Percentiles rank a stretch among this genome's conserved stretches.
Conservation (phyloP, 2,329 filamentous ascomycete genomes). For the Botryotinia calthae region DNA sequence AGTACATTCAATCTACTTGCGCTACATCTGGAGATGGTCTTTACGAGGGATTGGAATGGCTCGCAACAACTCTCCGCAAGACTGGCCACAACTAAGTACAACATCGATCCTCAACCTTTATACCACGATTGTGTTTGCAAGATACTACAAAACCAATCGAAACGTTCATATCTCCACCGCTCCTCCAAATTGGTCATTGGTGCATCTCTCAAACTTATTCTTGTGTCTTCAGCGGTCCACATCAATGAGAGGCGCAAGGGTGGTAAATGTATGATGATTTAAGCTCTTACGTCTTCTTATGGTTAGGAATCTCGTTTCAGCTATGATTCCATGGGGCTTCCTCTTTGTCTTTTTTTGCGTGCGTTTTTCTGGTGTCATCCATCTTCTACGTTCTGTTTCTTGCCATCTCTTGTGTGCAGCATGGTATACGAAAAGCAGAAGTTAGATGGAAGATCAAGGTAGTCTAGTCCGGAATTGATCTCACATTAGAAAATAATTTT, state of each 20-base stretch:
- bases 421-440: slow-evolving; percentile 35
- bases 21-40: slow-evolving; percentile 98
- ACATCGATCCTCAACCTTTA: slow-evolving; percentile 4
- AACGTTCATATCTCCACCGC: slow-evolving; percentile 37
- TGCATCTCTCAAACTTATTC: slow-evolving; percentile 36
- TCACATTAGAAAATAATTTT: slow-evolving; percentile 38
- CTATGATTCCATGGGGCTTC: slow-evolving; percentile 29
- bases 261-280: slow-evolving; percentile 40
- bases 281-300: slow-evolving; percentile 32
- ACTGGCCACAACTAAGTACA: slow-evolving; percentile 58
- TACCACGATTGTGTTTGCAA: slow-evolving; percentile 33
- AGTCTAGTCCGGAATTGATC: slow-evolving; percentile 41
- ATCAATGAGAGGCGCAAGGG: slow-evolving; percentile 40
- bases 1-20: slow-evolving; percentile 99
- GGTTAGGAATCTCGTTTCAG: slow-evolving; percentile 36
- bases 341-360: slow-evolving; percentile 30
- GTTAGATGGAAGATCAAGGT: slow-evolving; percentile 40
- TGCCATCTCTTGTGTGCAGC: slow-evolving; percentile 26
- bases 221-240: slow-evolving; percentile 38
- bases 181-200: slow-evolving; percentile 36
- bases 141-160: slow-evolving; percentile 34
- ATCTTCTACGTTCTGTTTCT: slow-evolving; percentile 37
- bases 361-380: slow-evolving; percentile 32
- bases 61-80: slow-evolving; percentile 80
- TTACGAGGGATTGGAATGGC: slow-evolving; percentile 97